Percentiles rank a stretch among this genome's conserved stretches.
Conservation (phyloP, 1,139 yeast species). For the Blastobotrys persicus region DNA sequence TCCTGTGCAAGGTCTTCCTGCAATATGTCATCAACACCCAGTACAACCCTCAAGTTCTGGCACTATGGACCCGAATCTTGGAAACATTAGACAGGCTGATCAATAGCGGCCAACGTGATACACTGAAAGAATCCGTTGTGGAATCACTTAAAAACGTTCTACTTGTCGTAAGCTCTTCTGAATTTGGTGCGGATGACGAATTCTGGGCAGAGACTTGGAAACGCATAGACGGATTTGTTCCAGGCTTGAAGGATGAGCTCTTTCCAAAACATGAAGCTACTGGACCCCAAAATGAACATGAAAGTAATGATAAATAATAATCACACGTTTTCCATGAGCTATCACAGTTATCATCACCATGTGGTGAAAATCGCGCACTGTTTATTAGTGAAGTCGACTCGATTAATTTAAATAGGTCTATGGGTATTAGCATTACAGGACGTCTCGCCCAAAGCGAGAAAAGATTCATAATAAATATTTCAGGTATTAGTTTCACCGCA, state of each 20-base stretch:
- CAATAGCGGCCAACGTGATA: slow-evolving; percentile 40
- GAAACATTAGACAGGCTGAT: slow-evolving; percentile 49
- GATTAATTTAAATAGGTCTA: no score
- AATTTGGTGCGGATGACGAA: slow-evolving; percentile 44
- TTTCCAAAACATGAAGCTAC: slow-evolving; percentile 7
- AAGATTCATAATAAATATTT: no score
- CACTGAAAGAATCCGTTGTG: slow-evolving; percentile 54
- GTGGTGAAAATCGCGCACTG: no score
- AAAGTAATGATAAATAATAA: slow-evolving; percentile 1
- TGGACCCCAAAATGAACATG: not conserved
- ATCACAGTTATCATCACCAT: no score
- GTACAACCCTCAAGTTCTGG: slow-evolving; percentile 35
- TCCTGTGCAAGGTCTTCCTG: slow-evolving; percentile 70
- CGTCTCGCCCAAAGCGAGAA: no score
- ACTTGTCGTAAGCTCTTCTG: slow-evolving; percentile 42
- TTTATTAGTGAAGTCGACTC: no score
- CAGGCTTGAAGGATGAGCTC: slow-evolving; percentile 43
- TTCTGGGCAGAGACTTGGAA: slow-evolving; percentile 46
- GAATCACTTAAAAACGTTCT: slow-evolving; percentile 64
- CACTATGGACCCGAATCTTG: slow-evolving; percentile 46
- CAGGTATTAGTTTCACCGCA: no score
- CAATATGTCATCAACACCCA: slow-evolving; percentile 46
- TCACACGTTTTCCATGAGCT: no score
- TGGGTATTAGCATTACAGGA: no score
- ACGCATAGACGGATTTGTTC: slow-evolving; percentile 46